Base-by-base conservation (phyloP, 2,329 filamentous ascomycete genomes). In the Pseudogymnoascus sp. region DNA sequence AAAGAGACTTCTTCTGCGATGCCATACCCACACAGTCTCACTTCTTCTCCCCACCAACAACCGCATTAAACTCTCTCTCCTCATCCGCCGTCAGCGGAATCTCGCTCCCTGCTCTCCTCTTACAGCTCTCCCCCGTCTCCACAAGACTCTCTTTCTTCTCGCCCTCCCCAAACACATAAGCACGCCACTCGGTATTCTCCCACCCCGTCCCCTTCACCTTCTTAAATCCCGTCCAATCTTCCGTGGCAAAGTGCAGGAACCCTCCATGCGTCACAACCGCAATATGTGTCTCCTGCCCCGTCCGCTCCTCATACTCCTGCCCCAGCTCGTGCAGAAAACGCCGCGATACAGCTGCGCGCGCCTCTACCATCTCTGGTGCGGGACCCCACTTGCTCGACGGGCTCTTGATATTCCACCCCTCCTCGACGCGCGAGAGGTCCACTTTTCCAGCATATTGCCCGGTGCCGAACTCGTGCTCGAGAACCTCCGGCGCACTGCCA, bases 211-310 rank as follows among this genome's bases (percentile, higher is more conserved):
- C 71, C 3, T 60, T 64, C 18, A 68, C 68, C 58, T 64, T 65
- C 12, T 64, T 64, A 29, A 64, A 61, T 2, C 85, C 88, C 61
- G 84, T 79, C 84, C 87, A 95, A 69, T 96, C 91, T 67, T 92
- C 84, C 0, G 90, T 94, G 65, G 96, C 76, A 69, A 90, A 95
- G 73, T 96, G 92, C 69, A 96, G 72, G 68, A 92, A 89, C 0
- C 88, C 89, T 1, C 92, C 92, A 69, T 96, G 92, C 2, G 90
- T 88, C 6, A 95, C 90, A 1, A 92, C 80, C 0, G 87, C 84
- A 29, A 96, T 82, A 67, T 93, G 82, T 3, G 76, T 78, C 69
- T 89, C 85, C 68, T 69, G 8, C 66, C 69, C 67, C 75, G 76
- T 39, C 10, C 39, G 62, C 33, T 1, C 12, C 29, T 29, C 9